Conservation (phyloP, 768 basidiomycete genomes). For the Astraeus odoratus region DNA sequence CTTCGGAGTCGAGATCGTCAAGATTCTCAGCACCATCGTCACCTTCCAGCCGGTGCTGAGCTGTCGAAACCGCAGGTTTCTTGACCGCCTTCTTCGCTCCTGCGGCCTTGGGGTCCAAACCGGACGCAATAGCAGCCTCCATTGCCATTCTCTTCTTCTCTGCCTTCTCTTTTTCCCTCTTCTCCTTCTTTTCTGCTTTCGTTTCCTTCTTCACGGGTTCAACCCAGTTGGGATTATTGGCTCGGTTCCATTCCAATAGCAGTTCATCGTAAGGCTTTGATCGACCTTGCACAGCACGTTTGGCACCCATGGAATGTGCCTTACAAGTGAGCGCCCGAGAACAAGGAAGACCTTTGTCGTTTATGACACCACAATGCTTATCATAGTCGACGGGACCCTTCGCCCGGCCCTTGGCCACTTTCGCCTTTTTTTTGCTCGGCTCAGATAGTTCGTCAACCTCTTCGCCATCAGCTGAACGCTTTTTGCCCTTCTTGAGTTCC, state of each 20-base stretch:
- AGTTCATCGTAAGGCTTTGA: constrained; percentile 81
- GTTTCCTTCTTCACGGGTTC: constrained; percentile 83
- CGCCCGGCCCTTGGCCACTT: constrained; percentile 69
- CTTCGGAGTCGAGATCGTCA: constrained; percentile 79
- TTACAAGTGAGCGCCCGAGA: constrained; percentile 96
- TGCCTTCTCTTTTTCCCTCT: constrained; percentile 70
- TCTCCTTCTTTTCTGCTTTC: constrained; percentile 83
- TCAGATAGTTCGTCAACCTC: constrained; percentile 55
- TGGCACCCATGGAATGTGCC: constrained; percentile 95
- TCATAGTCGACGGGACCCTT: constrained; percentile 89
- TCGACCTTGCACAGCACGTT: constrained; percentile 85
- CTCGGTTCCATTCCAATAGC: constrained; percentile 86
- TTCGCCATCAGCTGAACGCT: constrained; percentile 75
- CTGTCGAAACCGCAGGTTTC: constrained; percentile 50
- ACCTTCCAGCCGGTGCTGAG: constrained; percentile 44
- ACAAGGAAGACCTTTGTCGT: constrained; percentile 89
- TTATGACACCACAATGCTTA: constrained; percentile 94
- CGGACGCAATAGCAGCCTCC: constrained; percentile 61
- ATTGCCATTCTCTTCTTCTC: constrained; percentile 73
- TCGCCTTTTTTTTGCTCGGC: constrained; percentile 76
- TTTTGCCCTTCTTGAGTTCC: constrained; percentile 56
- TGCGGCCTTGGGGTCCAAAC: constrained; percentile 40
- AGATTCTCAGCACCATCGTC: constrained; percentile 64
- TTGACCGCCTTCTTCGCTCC: constrained; percentile 56
- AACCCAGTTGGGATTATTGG: constrained; percentile 80